These are phyloP conservation scores for Picea abies DNA, from an alignment of 83 land plant genomes.

Conservation along the genomic window DNA sequence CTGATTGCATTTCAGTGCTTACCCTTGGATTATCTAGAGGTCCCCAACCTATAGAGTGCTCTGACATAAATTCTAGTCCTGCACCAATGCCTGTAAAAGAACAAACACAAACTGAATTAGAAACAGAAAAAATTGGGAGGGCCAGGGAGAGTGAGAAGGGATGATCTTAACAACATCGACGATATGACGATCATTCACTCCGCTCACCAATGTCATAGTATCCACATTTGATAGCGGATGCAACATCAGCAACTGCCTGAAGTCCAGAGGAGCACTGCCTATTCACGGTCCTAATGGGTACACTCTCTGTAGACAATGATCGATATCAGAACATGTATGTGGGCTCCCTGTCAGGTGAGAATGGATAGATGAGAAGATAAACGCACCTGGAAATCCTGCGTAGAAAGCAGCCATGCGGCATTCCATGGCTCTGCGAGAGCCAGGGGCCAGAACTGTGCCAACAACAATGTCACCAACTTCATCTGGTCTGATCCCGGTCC, in stretches of 20 bases:
- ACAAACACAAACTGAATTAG: conserved; percentile 3
- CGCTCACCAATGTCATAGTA: conserved; percentile 87
- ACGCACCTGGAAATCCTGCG: conserved; percentile 95
- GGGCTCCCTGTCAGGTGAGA: neutral
- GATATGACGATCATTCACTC: neutral
- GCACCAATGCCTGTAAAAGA: conserved; percentile 82
- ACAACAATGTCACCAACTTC: conserved; percentile 99
- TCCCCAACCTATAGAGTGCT: conserved; percentile 47
- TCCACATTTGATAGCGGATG: conserved; percentile 85
- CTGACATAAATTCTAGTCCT: conserved; percentile 71
- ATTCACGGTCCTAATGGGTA: conserved; percentile 88
- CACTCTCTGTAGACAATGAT: conserved; percentile 60
- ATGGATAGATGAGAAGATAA: conserved; percentile 7
- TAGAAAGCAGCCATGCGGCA: conserved; percentile 97
- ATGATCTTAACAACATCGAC: neutral
- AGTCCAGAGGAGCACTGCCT: conserved; percentile 97
- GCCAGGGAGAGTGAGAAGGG: neutral
- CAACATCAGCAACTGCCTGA: conserved; percentile 96
- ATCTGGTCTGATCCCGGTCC: conserved; percentile 71
- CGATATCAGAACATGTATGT: neutral
- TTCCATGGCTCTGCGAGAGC: conserved; percentile 90
- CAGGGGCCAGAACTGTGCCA: conserved; percentile 95
- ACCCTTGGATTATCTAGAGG: conserved; percentile 47
- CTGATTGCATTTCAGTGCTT: too few relatives aligned
- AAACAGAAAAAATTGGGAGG: conserved; percentile 15